These are phyloP conservation scores for Citrus australasica DNA, from an alignment of 345 rosid genomes.

Conservation along the genomic window DNA sequence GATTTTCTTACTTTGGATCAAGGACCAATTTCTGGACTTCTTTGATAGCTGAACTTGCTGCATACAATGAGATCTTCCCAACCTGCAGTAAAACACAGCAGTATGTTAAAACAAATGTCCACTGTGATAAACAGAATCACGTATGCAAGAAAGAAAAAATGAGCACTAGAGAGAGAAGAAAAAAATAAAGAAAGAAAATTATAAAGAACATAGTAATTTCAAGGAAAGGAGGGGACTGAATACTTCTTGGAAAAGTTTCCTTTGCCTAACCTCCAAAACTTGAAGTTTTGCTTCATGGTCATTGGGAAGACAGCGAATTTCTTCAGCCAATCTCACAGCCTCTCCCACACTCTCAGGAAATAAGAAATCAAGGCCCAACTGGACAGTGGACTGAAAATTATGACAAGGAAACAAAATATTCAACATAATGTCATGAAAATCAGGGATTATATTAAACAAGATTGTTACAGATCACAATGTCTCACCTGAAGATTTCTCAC, in stretches of 20 bases:
- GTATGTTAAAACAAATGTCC: slow-evolving; percentile 10
- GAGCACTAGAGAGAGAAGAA: not conserved
- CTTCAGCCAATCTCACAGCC: slow-evolving; percentile 73
- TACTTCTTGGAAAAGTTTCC: slow-evolving; percentile 13
- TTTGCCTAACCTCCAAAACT: slow-evolving; percentile 65
- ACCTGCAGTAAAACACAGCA: slow-evolving; percentile 48
- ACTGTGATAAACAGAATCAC: not conserved
- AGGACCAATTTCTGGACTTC: slow-evolving; percentile 93
- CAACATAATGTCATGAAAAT: not conserved
- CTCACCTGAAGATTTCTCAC: slow-evolving; percentile 72
- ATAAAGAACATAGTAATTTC: not conserved
- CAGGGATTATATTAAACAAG: not conserved
- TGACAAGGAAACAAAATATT: slow-evolving; percentile 2
- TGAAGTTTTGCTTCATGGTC: slow-evolving; percentile 88
- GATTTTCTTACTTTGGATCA: slow-evolving; percentile 74
- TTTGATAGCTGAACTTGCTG: slow-evolving; percentile 96
- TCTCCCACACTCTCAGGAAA: slow-evolving; percentile 90
- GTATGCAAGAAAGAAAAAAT: not conserved
- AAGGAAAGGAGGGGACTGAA: slow-evolving; percentile 16
- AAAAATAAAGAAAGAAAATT: not conserved
- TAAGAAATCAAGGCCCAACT: slow-evolving; percentile 85
- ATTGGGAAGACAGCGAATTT: slow-evolving; percentile 78
- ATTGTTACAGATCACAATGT: not conserved
- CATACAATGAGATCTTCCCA: slow-evolving; percentile 83
- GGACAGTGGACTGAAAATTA: slow-evolving; percentile 78